phyloP scores from a whole-genome alignment of 371 early-diverging fungal genomes.

The Nosema muscidifuracis region DNA sequence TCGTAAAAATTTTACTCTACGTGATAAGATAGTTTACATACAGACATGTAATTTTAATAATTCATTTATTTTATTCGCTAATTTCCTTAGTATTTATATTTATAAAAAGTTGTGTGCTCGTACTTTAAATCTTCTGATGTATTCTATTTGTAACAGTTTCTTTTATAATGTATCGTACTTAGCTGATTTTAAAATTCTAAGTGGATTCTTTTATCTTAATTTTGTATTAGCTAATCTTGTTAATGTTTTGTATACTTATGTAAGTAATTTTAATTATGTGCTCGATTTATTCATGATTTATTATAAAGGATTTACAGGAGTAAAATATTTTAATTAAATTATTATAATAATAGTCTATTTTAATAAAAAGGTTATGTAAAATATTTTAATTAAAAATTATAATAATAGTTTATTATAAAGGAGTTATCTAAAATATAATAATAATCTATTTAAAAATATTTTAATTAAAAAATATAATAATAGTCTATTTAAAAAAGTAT shows the following conservation, averaged over 20 bases:
- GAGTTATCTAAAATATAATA: too few species aligned
- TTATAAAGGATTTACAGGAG: not conserved
- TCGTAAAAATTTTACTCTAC: constrained; percentile 1
- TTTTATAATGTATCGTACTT: constrained; percentile 19
- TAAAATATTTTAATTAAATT: not conserved
- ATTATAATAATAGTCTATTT: too few species aligned
- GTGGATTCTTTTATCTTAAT: constrained; percentile 29
- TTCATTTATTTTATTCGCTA: constrained; percentile 29
- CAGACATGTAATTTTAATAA: constrained; percentile 27
- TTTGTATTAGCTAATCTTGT: constrained; percentile 14
- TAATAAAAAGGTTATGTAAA: too few species aligned
- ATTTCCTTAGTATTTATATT: constrained; percentile 40
- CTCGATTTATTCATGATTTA: not conserved
- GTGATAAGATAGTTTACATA: constrained; percentile 24
- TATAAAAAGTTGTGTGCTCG: constrained; percentile 16
- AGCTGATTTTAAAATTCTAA: constrained; percentile 14
- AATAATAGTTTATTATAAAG: too few species aligned
- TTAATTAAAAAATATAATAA: too few species aligned
- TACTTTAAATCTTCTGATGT: constrained; percentile 13
- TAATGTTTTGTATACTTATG: constrained; percentile 13
- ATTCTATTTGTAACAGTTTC: not conserved
- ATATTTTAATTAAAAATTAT: too few species aligned
- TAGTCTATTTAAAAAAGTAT: too few species aligned
- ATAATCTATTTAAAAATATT: too few species aligned
- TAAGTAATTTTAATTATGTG: constrained; percentile 1